phyloP scores from a whole-genome alignment of 1,284 basidiomycete genomes.

The Trichosporon coremiiforme region DNA sequence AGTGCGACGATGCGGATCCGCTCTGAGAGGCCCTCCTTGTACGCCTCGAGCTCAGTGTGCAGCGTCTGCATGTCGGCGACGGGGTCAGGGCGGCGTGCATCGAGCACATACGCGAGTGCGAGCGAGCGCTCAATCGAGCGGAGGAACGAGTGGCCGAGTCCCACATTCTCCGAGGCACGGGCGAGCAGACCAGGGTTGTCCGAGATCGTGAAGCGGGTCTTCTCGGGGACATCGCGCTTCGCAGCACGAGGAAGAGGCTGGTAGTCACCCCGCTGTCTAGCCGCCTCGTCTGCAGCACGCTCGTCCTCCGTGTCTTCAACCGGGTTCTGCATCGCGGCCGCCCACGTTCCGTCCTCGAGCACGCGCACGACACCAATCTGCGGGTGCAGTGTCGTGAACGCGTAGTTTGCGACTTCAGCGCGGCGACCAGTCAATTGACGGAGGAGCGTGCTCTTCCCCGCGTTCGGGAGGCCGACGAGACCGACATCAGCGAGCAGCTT shows the following conservation, averaged over 20 bases:
- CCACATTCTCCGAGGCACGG: conserved; percentile 81
- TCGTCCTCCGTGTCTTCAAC: conserved; percentile 74
- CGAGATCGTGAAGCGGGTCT: conserved; percentile 88
- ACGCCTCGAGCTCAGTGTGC: conserved; percentile 78
- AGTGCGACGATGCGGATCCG: conserved; percentile 81
- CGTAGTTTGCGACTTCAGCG: conserved; percentile 86
- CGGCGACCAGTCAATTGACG: conserved; percentile 84
- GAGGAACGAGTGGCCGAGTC: conserved; percentile 91
- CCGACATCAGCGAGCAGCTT: conserved; percentile 94
- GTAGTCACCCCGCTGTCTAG: conserved; percentile 44
- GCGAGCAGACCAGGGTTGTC: conserved; percentile 94
- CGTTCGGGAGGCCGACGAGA: conserved; percentile 81
- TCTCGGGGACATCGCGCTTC: conserved; percentile 58
- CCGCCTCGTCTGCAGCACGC: conserved; percentile 59
- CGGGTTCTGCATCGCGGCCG: conserved; percentile 57
- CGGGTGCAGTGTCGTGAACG: conserved; percentile 94
- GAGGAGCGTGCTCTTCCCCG: conserved; percentile 78
- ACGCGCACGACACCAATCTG: conserved; percentile 88
- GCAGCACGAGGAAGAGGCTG: conserved; percentile 31
- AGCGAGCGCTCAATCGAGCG: conserved; percentile 90
- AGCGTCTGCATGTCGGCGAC: conserved; percentile 75
- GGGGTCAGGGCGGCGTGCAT: conserved; percentile 70
- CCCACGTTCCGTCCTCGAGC: conserved; percentile 74
- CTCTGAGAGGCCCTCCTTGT: conserved; percentile 75
- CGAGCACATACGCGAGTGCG: conserved; percentile 88